phyloP scores from a whole-genome alignment of 179 eudicot genomes.

The Monotropa hypopitys region DNA sequence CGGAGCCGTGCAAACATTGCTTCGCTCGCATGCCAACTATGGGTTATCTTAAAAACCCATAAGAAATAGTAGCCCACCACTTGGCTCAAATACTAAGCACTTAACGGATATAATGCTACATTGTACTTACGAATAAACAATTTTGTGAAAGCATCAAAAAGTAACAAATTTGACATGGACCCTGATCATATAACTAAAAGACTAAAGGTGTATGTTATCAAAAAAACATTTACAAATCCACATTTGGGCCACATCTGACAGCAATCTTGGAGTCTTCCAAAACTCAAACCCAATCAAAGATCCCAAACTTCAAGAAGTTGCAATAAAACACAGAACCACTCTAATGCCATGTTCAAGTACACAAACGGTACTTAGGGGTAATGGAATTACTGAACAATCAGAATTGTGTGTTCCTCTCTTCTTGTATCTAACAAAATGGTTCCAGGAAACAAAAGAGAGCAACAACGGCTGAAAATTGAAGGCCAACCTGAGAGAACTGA shows the following conservation, averaged over 20 bases:
- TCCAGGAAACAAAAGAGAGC: not conserved
- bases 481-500: slow-evolving; percentile 58
- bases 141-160: not conserved
- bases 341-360: not conserved
- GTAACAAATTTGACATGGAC: not conserved
- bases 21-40: not conserved
- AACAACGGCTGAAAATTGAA: not conserved
- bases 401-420: not conserved
- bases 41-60: not conserved
- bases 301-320: not conserved
- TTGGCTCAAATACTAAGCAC: not conserved
- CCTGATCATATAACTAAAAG: not conserved
- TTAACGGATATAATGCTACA: not conserved
- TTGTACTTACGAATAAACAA: not conserved
- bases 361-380: not conserved
- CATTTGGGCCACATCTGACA: not conserved
- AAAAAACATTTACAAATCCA: not conserved
- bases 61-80: not conserved
- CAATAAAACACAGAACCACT: not conserved
- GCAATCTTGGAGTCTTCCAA: not conserved
- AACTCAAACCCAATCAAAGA: not conserved
- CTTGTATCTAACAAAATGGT: not conserved
- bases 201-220: not conserved
- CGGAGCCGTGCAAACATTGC: not conserved
- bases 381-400: not conserved